A percentile compares a stretch with the other conserved stretches of the same genome.
These are phyloP conservation scores for Pseudogymnoascus sp. DNA, from an alignment of 2,329 filamentous ascomycete genomes.

Conservation along the genomic window DNA sequence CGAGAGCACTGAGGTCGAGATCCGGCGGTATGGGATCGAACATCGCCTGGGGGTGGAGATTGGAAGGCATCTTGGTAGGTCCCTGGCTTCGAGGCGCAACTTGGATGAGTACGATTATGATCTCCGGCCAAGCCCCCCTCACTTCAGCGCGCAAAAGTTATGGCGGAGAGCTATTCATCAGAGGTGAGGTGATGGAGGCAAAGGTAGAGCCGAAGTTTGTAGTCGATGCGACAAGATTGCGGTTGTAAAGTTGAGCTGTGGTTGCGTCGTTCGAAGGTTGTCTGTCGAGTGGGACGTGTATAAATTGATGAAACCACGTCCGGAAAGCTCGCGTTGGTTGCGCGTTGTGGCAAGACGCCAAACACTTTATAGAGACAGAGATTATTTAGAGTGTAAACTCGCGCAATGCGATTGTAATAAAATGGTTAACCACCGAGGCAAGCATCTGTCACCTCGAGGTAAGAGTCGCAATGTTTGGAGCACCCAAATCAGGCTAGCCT, in stretches of 20 bases:
- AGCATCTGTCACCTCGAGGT: background rate
- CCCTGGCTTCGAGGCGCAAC: background rate
- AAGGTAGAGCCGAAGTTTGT: background rate
- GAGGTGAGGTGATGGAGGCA: background rate
- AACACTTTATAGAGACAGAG: background rate
- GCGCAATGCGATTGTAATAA: background rate
- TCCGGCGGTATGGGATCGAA: constrained; percentile 88
- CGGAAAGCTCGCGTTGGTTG: background rate
- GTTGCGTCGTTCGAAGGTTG: background rate
- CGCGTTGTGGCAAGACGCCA: background rate
- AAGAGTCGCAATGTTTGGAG: background rate
- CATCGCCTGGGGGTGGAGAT: constrained; percentile 71
- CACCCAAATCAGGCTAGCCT: background rate
- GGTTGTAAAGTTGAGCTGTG: background rate
- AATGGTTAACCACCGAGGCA: background rate
- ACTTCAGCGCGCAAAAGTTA: background rate
- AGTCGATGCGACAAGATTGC: background rate
- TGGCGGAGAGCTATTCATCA: background rate
- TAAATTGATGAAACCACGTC: background rate
- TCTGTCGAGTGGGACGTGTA: background rate
- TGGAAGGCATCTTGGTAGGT: constrained; percentile 55
- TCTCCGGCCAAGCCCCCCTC: background rate
- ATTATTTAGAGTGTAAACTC: background rate
- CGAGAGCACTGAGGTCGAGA: constrained; percentile 67
- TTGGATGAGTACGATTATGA: background rate